These are phyloP conservation scores for Plasmopara muralis DNA, from an alignment of 352 stramenopile species.

Conservation along the genomic window DNA sequence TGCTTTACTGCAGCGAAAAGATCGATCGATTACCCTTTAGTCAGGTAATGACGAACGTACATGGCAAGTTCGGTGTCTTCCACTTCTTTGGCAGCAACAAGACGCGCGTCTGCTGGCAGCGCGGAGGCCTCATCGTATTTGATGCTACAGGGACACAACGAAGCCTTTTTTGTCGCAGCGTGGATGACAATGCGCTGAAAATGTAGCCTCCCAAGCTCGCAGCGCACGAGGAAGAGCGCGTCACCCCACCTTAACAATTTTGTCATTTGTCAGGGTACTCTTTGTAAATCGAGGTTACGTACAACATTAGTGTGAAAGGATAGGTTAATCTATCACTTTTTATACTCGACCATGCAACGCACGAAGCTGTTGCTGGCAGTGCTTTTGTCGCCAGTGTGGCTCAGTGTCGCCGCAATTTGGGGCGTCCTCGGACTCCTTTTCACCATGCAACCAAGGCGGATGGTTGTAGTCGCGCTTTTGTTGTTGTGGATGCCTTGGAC, in stretches of 20 bases:
- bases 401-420: constrained; percentile 14
- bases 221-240: constrained; percentile 25
- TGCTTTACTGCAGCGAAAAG: background rate
- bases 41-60: constrained; percentile 17
- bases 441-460: constrained; percentile 7
- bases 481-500: constrained; percentile 5
- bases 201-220: constrained; percentile 12
- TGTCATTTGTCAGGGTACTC: constrained; percentile 7
- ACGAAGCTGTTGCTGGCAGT: constrained; percentile 9
- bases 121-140: background rate
- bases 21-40: too few relatives aligned
- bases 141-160: constrained; percentile 11
- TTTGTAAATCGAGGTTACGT: too few relatives aligned
- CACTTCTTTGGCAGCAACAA: constrained; percentile 37
- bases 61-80: constrained; percentile 29
- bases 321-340: too few relatives aligned
- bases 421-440: constrained; percentile 12
- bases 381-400: constrained; percentile 13
- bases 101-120: constrained; percentile 22
- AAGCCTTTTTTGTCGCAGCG: constrained; percentile 17
- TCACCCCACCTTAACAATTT: constrained; percentile 25
- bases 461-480: too few relatives aligned
- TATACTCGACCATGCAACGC: constrained; percentile 2
- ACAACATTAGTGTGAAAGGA: background rate
- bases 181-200: constrained; percentile 22